Evolutionary conservation across 371 early-diverging fungal species (phyloP).

Genomic region (Apophysomyces trapeziformis): DNA sequence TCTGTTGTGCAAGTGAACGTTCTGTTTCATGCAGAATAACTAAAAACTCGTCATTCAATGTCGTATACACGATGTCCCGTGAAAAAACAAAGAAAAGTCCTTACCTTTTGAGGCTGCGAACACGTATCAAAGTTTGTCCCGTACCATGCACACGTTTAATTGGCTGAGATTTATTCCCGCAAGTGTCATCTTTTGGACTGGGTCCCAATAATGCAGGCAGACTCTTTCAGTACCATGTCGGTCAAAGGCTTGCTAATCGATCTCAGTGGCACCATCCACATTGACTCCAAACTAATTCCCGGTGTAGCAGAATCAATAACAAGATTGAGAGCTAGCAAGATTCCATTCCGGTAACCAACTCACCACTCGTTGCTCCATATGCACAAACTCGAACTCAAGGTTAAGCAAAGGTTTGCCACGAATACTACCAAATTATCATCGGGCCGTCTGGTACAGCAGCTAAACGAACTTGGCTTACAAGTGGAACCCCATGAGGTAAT

Average conservation of each 20-base stretch:
- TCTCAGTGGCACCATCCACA: conserved; percentile 81
- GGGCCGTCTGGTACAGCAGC: conserved; percentile 52
- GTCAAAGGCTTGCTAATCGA: conserved; percentile 75
- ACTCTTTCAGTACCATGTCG: neutral
- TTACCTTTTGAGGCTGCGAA: too few species aligned
- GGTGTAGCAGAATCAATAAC: conserved; percentile 71
- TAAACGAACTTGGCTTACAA: conserved; percentile 70
- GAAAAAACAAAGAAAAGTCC: too few species aligned
- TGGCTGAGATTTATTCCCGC: neutral
- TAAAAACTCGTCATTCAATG: too few species aligned
- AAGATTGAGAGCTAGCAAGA: conserved; percentile 59
- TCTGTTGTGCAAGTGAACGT: too few species aligned
- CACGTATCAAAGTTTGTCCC: neutral
- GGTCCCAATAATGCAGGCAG: neutral
- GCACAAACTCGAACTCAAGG: neutral
- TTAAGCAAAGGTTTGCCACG: conserved; percentile 65
- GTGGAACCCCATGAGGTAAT: conserved; percentile 65
- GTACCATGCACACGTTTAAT: neutral
- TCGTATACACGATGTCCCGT: too few species aligned
- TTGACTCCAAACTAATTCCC: conserved; percentile 72
- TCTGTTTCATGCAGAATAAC: too few species aligned
- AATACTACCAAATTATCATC: conserved; percentile 85
- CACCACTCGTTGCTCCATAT: too few species aligned
- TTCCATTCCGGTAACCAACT: conserved; percentile 52
- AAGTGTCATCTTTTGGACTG: neutral